Base-by-base conservation (phyloP, 768 basidiomycete genomes). In the Phylloporus sp. region DNA sequence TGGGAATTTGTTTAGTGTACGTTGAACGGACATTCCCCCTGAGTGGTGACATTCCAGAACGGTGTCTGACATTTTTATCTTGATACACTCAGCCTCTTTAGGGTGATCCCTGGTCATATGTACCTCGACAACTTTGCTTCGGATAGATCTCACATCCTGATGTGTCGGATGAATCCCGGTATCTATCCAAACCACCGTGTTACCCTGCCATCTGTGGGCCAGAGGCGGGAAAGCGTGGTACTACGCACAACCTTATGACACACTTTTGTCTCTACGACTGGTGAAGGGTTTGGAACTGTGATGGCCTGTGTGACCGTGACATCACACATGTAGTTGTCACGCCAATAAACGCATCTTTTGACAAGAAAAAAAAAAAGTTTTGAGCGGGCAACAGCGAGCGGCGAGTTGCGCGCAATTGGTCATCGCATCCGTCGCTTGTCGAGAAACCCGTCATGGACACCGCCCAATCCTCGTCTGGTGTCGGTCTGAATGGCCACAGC, bases 111-210 rank as follows among this genome's bases (percentile, higher is more conserved):
- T 51, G 80, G 76, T 16, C 53, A 65, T 28, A 64, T 66, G 12
- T 86, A 74, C 61, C 65, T 87, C 38, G 69, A 79, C 55, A 61
- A 79, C 59, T 88, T 89, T 70, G 83, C 85, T 10, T 88, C 86
- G 18, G 85, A 89, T 65, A 73, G 86, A 60, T 84, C 85, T 48
- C 86, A 88, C 66, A 88, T 89, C 86, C 84, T 84, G 56, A 44
- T 48, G 26, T 31, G 16, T 44, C 61, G 43, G 55, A 56, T 44
- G 50, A 41, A 49, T 45, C 35, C 29, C 47, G 47, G 35, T 84
- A 83, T 66, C 49, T 61, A 46, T 62, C 74, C 7, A 65, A 76
- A 12, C 79, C 79, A 5, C 84, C 85, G 6, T 22, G 54, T 13
- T 82, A 85, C 63, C 65, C 73, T 23, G 67, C 72, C 23, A 70